Percentiles rank a stretch among this genome's conserved stretches.
phyloP scores from a whole-genome alignment of 192 early-diverging fungal species.

The Rhizoclosmatium globosum region DNA sequence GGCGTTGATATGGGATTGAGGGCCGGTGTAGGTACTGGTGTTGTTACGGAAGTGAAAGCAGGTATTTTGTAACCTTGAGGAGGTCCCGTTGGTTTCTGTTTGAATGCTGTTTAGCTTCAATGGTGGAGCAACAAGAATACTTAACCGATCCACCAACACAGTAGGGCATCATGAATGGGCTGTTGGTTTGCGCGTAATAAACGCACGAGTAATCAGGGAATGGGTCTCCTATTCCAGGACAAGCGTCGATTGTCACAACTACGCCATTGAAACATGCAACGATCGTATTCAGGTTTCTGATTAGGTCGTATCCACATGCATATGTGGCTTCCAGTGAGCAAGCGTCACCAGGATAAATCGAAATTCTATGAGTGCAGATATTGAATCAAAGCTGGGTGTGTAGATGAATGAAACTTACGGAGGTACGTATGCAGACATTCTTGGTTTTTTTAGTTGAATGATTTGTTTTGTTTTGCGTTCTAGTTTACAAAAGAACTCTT shows the following conservation, averaged over 20 bases:
- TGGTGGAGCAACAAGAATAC: background rate
- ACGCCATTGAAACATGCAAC: constrained; percentile 9
- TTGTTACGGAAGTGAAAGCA: too few relatives aligned
- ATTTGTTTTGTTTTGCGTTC: too few relatives aligned
- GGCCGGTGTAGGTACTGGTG: too few relatives aligned
- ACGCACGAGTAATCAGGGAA: constrained; percentile 5
- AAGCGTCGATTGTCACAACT: background rate
- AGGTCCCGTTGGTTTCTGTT: background rate
- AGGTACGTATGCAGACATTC: background rate
- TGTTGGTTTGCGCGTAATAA: background rate
- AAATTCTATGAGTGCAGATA: background rate
- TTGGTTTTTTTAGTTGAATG: too few relatives aligned
- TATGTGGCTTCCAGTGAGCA: constrained; percentile 6
- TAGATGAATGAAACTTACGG: background rate
- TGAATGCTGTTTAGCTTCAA: too few relatives aligned
- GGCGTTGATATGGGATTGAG: background rate
- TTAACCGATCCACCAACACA: background rate
- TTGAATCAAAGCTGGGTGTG: too few relatives aligned
- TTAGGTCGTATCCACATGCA: background rate
- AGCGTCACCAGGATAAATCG: background rate
- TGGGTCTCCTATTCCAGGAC: background rate
- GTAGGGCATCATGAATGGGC: constrained; percentile 11
- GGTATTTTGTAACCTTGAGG: background rate
- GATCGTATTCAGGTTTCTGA: background rate
- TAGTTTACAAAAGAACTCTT: too few relatives aligned